phyloP scores from a whole-genome alignment of 805 yeast genomes.

The Wickerhamiella shivajii region DNA sequence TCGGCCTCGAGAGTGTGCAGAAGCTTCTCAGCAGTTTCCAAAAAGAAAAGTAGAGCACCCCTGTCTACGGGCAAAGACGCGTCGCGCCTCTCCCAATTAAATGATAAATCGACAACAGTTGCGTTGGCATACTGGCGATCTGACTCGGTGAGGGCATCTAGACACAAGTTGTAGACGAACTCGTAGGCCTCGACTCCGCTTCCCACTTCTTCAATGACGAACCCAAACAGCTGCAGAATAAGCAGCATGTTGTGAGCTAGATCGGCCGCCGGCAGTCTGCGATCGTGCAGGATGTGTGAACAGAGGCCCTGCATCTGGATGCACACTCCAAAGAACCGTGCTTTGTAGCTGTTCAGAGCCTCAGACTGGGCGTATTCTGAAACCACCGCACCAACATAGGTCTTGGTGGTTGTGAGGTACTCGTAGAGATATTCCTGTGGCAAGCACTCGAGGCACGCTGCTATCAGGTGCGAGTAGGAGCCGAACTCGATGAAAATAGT shows the following conservation, averaged over 20 bases:
- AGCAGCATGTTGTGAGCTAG: constrained; percentile 7
- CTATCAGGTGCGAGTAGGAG: constrained; percentile 13
- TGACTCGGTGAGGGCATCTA: constrained; percentile 12
- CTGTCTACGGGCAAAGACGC: neutral
- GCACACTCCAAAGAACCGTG: constrained; percentile 13
- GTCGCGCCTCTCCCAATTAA: neutral
- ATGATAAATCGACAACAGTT: constrained; percentile 2
- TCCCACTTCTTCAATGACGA: constrained; percentile 9
- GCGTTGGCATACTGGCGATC: neutral
- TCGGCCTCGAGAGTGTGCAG: constrained; percentile 10
- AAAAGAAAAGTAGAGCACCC: constrained; percentile 14
- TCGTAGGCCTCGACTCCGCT: constrained; percentile 14
- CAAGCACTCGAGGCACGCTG: constrained; percentile 1
- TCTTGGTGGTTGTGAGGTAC: constrained; percentile 6
- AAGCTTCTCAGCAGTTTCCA: constrained; percentile 14
- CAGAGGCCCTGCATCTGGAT: constrained; percentile 16
- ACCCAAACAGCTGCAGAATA: constrained; percentile 15
- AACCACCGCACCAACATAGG: constrained; percentile 8
- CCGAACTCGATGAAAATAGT: constrained; percentile 11
- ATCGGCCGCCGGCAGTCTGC: constrained; percentile 4
- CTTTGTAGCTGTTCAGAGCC: constrained; percentile 3
- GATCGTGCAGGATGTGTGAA: constrained; percentile 7
- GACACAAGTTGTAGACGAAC: constrained; percentile 11
- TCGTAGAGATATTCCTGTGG: neutral
- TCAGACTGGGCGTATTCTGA: constrained; percentile 5